Conservation (phyloP, 345 rosid species). For the Syzygium oleosum region DNA sequence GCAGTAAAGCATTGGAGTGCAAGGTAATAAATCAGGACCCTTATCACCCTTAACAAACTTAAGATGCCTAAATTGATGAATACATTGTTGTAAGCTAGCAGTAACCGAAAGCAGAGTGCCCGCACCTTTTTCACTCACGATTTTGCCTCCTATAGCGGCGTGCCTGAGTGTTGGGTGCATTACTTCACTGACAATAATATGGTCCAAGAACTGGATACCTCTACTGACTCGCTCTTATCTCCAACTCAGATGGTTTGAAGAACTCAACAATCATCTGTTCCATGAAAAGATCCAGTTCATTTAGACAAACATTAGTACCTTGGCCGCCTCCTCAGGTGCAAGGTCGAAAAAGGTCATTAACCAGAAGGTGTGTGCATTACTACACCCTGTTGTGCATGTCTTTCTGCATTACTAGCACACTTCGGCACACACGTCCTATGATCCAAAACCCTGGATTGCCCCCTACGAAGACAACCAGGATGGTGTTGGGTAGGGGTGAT, state of each 20-base stretch:
- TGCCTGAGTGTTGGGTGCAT: constrained; percentile 83
- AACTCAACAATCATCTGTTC: no score
- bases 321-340: no score
- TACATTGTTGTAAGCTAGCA: constrained; percentile 80
- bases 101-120: constrained; percentile 94
- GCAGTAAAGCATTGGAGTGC: constrained; percentile 89
- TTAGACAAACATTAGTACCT: no score
- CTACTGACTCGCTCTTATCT: constrained; percentile 75
- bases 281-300: no score
- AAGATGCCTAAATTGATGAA: constrained; percentile 67
- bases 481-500: no score
- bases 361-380: no score
- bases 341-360: no score
- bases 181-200: constrained; percentile 69
- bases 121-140: constrained; percentile 76
- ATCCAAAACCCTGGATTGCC: no score
- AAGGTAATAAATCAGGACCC: constrained; percentile 95
- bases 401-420: no score
- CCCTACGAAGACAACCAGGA: no score
- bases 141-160: constrained; percentile 69
- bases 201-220: constrained; percentile 90
- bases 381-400: no score
- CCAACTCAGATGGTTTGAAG: constrained; percentile 18
- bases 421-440: no score
- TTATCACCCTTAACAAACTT: constrained; percentile 84